These are phyloP conservation scores for Ustilago tritici DNA, from an alignment of 1,284 basidiomycete species.

Conservation along the genomic window DNA sequence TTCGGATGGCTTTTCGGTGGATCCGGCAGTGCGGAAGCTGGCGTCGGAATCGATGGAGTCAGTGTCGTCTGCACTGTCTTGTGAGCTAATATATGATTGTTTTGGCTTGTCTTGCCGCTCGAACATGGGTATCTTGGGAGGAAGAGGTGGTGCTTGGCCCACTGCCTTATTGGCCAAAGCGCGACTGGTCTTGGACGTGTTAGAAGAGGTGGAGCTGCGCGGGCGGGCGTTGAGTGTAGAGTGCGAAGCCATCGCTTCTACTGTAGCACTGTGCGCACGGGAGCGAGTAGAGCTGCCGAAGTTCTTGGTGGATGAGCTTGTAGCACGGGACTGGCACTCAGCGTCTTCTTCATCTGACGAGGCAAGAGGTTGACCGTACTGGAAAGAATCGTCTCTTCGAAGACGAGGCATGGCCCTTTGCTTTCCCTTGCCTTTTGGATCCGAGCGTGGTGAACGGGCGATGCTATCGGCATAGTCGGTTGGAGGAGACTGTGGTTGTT, in stretches of 20 bases:
- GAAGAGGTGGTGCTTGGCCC: constrained; percentile 16
- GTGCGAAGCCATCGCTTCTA: neutral
- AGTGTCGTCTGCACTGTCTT: constrained; percentile 11
- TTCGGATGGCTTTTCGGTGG: constrained; percentile 11
- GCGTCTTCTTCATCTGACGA: constrained; percentile 34
- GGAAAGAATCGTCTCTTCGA: constrained; percentile 33
- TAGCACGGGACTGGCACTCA: neutral
- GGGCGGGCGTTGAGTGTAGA: neutral
- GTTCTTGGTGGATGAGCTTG: neutral
- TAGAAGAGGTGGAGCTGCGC: constrained; percentile 14
- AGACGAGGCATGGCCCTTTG: constrained; percentile 19
- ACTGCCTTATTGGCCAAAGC: neutral
- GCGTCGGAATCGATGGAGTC: constrained; percentile 22
- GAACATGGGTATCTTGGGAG: constrained; percentile 23
- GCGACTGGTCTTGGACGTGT: constrained; percentile 13
- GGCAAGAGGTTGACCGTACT: constrained; percentile 21
- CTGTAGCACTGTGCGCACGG: constrained; percentile 17
- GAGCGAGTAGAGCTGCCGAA: neutral
- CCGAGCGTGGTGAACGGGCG: neutral
- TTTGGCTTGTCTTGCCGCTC: constrained; percentile 18
- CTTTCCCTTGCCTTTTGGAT: constrained; percentile 32
- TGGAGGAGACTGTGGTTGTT: neutral
- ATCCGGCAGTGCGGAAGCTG: constrained; percentile 37
- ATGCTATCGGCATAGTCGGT: constrained; percentile 23
- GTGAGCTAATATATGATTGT: constrained; percentile 2